These are phyloP conservation scores for Favolaschia claudopus DNA, from an alignment of 768 basidiomycete species.

Conservation along the genomic window DNA sequence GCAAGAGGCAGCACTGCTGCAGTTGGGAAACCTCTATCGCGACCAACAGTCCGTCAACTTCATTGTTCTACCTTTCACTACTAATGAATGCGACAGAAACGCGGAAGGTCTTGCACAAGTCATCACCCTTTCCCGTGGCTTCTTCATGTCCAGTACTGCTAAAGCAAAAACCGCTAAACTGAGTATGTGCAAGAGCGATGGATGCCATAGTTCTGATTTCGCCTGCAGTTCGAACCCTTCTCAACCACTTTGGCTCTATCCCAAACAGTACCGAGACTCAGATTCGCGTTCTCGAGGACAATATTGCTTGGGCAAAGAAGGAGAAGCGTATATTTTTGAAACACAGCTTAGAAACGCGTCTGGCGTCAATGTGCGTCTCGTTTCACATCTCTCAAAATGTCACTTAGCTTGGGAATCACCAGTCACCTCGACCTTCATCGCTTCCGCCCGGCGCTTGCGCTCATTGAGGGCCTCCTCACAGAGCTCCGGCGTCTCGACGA, in stretches of 20 bases:
- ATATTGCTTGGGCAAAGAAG: constrained; percentile 89
- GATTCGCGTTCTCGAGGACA: constrained; percentile 86
- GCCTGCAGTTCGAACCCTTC: constrained; percentile 83
- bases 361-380: constrained; percentile 69
- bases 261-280: constrained; percentile 79
- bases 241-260: constrained; percentile 86
- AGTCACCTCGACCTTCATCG: constrained; percentile 80
- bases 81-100: constrained; percentile 60
- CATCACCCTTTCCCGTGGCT: constrained; percentile 81
- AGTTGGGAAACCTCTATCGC: constrained; percentile 86
- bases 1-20: constrained; percentile 86
- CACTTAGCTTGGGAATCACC: too few species aligned
- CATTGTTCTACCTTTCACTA: neutral
- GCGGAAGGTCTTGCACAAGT: constrained; percentile 85
- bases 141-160: constrained; percentile 92
- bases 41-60: constrained; percentile 86
- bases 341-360: constrained; percentile 89
- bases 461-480: constrained; percentile 88
- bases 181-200: constrained; percentile 57
- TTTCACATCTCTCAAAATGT: constrained; percentile 1
- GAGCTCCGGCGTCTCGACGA: constrained; percentile 95
- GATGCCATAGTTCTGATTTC: neutral
- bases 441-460: constrained; percentile 78
- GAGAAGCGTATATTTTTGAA: constrained; percentile 97
- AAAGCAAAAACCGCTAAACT: constrained; percentile 98